Evolutionary conservation across 495 filamentous ascomycete species (phyloP), one percentile per base, ranked within the genome.

Genomic region (Neurospora sp.): DNA sequence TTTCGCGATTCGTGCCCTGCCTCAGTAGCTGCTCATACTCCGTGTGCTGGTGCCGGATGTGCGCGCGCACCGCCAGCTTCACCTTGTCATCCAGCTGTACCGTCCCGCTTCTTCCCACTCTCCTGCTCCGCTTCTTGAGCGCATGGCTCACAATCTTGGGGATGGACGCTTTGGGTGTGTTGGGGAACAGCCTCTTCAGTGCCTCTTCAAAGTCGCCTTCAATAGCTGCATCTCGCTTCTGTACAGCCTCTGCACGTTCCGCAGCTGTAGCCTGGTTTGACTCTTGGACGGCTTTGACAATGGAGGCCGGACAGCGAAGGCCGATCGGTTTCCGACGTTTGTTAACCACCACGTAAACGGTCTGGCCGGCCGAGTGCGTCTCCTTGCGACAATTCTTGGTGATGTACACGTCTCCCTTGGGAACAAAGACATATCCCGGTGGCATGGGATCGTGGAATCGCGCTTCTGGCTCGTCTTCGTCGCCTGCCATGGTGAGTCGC

Each of bases 31-130:
- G 16, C 4, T 84, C 81, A 35, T 85, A 85, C 1, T 77, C 42
- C 5, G 83, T 85, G 38, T 84, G 78, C 3, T 69, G 20, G 61
- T 84, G 83, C 16, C 83, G 75, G 27, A 83, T 80, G 41, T 85
- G 77, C 3, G 83, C 81, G 4, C 75, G 73, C 16, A 81, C 80
- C 12, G 81, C 83, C 9, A 84, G 73, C 59, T 42, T 72, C 9
- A 78, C 82, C 71, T 80, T 82, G 35, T 79, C 71, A 11, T 75
- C 69, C 41, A 82, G 22, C 5, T 74, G 70, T 4, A 79, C n/a
- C 61, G 27, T 80, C 8, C 69, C 70, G 0, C 78, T 80, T 65
- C 82, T 72, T 0, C 83, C 83, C 2, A 85, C 81, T 38, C 83
- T 76, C 35, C 81, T 70, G 40, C 76, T 79, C 12, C 69, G 39